A percentile compares a stretch with the other conserved stretches of the same genome.
phyloP scores from a whole-genome alignment of 2,329 filamentous ascomycete species.

The Penicillium verrucosum region DNA sequence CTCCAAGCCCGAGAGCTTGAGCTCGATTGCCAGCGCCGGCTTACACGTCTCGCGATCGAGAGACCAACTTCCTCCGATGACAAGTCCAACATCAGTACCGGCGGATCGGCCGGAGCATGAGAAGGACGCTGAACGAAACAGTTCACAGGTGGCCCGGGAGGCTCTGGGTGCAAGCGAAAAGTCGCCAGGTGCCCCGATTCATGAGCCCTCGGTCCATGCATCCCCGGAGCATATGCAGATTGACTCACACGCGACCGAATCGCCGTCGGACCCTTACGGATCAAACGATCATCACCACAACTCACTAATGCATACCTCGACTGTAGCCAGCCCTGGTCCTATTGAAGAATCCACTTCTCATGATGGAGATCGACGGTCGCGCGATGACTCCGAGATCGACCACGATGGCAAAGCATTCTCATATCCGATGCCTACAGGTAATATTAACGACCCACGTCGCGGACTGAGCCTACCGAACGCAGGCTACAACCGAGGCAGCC shows the following conservation, averaged over 20 bases:
- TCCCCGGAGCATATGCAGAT: conserved; percentile 45
- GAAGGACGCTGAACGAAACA: conserved; percentile 34
- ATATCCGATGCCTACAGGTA: conserved; percentile 58
- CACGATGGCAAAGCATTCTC: conserved; percentile 56
- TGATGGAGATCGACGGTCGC: conserved; percentile 42
- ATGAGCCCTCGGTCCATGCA: conserved; percentile 48
- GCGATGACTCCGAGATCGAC: conserved; percentile 37
- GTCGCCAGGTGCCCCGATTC: conserved; percentile 39
- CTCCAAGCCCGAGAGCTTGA: conserved; percentile 38
- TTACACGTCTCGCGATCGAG: conserved; percentile 41
- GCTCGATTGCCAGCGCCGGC: conserved; percentile 44
- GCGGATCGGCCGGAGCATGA: conserved; percentile 34
- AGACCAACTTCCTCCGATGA: conserved; percentile 38
- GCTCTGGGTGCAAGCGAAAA: conserved; percentile 39
- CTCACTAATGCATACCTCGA: conserved; percentile 51
- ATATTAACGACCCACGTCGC: conserved; percentile 51
- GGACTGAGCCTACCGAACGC: conserved; percentile 59
- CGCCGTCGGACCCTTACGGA: conserved; percentile 43
- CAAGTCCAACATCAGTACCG: conserved; percentile 53
- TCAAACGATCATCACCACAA: conserved; percentile 51
- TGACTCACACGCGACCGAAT: conserved; percentile 51
- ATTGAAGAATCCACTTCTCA: conserved; percentile 45
- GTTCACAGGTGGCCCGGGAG: conserved; percentile 43
- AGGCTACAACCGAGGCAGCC: conserved; percentile 54
- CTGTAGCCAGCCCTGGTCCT: conserved; percentile 47